Conservation (phyloP, 495 filamentous ascomycete genomes). For the Thozetella sp. region DNA sequence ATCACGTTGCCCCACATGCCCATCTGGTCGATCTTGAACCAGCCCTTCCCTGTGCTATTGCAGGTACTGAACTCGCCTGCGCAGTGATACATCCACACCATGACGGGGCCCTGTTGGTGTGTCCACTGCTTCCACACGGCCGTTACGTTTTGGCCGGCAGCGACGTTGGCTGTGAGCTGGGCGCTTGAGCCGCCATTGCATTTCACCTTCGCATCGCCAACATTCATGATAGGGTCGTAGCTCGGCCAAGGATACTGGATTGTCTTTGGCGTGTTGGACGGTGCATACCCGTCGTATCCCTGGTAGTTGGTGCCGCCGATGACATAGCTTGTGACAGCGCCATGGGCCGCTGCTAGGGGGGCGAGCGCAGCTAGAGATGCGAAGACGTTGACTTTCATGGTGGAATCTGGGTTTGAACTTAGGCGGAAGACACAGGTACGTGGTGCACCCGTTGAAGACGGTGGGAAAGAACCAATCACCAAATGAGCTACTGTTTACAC, state of each 20-base stretch:
- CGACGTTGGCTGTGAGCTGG: slow-evolving; percentile 31
- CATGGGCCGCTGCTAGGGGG: slow-evolving; percentile 46
- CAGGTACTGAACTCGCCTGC: slow-evolving; percentile 29
- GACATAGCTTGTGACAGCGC: slow-evolving; percentile 55
- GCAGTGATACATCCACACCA: slow-evolving; percentile 48
- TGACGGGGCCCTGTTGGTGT: slow-evolving; percentile 45
- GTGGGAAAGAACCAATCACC: too few relatives aligned
- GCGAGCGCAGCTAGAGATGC: slow-evolving; percentile 8
- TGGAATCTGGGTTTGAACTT: not conserved
- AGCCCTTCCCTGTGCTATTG: slow-evolving; percentile 33
- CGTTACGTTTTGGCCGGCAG: slow-evolving; percentile 47
- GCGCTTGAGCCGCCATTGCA: slow-evolving; percentile 46
- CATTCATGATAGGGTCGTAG: slow-evolving; percentile 49
- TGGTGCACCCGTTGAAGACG: too few relatives aligned
- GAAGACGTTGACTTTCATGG: slow-evolving; percentile 10
- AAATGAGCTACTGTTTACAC: too few relatives aligned
- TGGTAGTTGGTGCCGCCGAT: slow-evolving; percentile 47
- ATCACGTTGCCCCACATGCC: slow-evolving; percentile 36
- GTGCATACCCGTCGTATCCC: slow-evolving; percentile 47
- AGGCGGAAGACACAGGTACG: not conserved
- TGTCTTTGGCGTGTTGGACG: slow-evolving; percentile 37
- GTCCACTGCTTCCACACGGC: slow-evolving; percentile 55
- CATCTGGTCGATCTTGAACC: slow-evolving; percentile 55
- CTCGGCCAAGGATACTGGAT: slow-evolving; percentile 56
- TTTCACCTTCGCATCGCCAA: slow-evolving; percentile 39